These are phyloP conservation scores for Haplographium delicatum DNA, from an alignment of 495 filamentous ascomycete species.

Conservation along the genomic window DNA sequence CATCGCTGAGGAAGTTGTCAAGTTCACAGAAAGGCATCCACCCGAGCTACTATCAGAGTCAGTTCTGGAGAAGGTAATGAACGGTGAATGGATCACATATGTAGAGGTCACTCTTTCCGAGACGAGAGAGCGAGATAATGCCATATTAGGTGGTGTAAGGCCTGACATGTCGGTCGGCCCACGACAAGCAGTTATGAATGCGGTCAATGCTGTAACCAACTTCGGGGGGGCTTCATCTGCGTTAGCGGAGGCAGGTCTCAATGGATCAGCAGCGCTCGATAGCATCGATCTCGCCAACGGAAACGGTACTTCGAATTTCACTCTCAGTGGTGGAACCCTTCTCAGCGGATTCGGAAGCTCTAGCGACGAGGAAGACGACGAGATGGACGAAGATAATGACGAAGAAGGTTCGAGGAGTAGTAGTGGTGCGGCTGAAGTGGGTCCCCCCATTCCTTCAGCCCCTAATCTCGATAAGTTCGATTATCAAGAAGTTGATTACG, in stretches of 20 bases:
- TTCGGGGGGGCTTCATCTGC: slow-evolving; percentile 60
- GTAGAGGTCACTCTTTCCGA: slow-evolving; percentile 92
- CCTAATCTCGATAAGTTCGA: slow-evolving; percentile 28
- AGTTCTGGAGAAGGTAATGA: slow-evolving; percentile 84
- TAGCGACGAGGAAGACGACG: slow-evolving; percentile 95
- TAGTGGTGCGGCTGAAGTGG: slow-evolving; percentile 26
- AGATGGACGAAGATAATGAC: slow-evolving; percentile 84
- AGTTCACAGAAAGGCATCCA: slow-evolving; percentile 92
- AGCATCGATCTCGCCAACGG: slow-evolving; percentile 70
- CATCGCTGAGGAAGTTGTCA: slow-evolving; percentile 97
- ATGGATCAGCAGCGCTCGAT: slow-evolving; percentile 55
- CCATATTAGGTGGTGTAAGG: slow-evolving; percentile 92
- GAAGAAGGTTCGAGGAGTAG: slow-evolving; percentile 33
- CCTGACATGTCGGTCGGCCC: slow-evolving; percentile 58
- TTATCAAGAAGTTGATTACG: slow-evolving; percentile 27
- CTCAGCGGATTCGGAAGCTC: slow-evolving; percentile 93
- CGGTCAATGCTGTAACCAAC: slow-evolving; percentile 53
- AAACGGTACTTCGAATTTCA: slow-evolving; percentile 61
- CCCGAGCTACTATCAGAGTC: slow-evolving; percentile 77
- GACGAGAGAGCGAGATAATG: slow-evolving; percentile 94
- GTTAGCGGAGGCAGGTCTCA: slow-evolving; percentile 69
- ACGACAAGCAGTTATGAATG: slow-evolving; percentile 60
- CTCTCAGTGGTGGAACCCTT: slow-evolving; percentile 61
- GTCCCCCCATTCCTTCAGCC: slow-evolving; percentile 28
- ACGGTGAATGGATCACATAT: slow-evolving; percentile 86